Base-by-base conservation (phyloP, 2,329 filamentous ascomycete species). In the Fusarium aywerte region DNA sequence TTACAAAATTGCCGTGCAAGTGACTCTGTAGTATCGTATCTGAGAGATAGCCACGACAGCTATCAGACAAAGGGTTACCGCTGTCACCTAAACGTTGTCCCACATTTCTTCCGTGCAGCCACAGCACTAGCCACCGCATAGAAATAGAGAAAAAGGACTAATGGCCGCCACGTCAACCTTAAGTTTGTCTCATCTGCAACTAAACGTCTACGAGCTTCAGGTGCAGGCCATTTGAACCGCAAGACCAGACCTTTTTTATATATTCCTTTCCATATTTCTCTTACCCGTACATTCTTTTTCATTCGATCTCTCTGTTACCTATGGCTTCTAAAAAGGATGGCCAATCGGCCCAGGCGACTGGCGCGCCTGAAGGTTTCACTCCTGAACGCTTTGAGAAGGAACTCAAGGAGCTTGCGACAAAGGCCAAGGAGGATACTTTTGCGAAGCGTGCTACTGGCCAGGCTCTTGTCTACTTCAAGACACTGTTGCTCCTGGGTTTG, bases 381-480 rank as follows among this genome's bases (percentile, higher is more conserved):
- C 82, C 82, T n/a, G 79, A 85, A 61, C 79, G 79, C 47, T 87
- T 87, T 70, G 84, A 87, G 70, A 78, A 78, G 58, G 85, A 88
- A 69, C 83, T 88, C 54, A 79, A 82, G 67, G 72, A 78, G 33
- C 81, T 88, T 13, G 84, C 85, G 9, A 73, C 75, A 36, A 84
- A 84, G 67, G 77, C 79, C 39, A 74, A 73, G 48, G 64, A 65
- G 25, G 71, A 78, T 62, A 74, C 74, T 2, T 74, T 73, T 68
- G 62, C 69, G 49, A 79, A 76, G 25, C 77, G 76, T 63, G 56
- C 76, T 15, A 50, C 67, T 11, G 75, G 77, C 16, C 83, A 85
- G 64, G 68, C 72, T 29, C 66, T 76, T 47, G 67, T 83, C 59
- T 84, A 84, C 62, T 70, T 77, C 32, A 67, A 70, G 62, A 69